Percentiles rank a stretch among this genome's conserved stretches.
Evolutionary conservation across 2,329 filamentous ascomycete species (phyloP).

Genomic region (Dothiorella sarmentorum): DNA sequence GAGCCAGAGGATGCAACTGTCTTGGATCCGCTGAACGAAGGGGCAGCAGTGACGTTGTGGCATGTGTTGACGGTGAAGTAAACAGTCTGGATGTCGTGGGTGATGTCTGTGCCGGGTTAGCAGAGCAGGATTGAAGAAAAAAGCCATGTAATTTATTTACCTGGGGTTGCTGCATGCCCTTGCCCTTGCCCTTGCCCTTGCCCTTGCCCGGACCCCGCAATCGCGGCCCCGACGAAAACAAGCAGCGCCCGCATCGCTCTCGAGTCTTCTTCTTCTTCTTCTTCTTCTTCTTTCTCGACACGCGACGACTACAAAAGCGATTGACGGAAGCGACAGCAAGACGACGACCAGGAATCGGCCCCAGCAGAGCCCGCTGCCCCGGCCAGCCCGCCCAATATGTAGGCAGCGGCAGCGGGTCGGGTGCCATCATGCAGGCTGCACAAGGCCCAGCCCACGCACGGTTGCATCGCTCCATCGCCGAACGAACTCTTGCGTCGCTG

Average conservation of each 20-base stretch:
- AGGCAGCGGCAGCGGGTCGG: slow-evolving; percentile 8
- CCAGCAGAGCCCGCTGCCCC: neutral
- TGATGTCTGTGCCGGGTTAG: neutral
- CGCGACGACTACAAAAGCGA: neutral
- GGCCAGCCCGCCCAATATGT: slow-evolving; percentile 2
- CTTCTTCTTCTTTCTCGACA: neutral
- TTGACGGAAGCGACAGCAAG: neutral
- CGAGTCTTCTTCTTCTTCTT: neutral
- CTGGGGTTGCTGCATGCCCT: too few species aligned
- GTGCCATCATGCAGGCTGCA: neutral
- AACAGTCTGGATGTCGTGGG: neutral
- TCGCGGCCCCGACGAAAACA: neutral
- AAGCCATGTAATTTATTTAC: neutral
- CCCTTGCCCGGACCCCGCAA: neutral
- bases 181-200: too few species aligned
- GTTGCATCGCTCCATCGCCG: neutral
- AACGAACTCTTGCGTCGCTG: neutral
- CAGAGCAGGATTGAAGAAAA: neutral
- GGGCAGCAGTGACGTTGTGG: neutral
- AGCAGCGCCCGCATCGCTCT: neutral
- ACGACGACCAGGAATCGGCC: neutral
- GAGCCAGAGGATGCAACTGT: too few species aligned
- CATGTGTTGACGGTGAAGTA: neutral
- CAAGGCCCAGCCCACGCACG: neutral
- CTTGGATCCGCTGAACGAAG: neutral